Evolutionary conservation across 768 basidiomycete genomes (phyloP).

Genomic region (Lactarius deliciosus): DNA sequence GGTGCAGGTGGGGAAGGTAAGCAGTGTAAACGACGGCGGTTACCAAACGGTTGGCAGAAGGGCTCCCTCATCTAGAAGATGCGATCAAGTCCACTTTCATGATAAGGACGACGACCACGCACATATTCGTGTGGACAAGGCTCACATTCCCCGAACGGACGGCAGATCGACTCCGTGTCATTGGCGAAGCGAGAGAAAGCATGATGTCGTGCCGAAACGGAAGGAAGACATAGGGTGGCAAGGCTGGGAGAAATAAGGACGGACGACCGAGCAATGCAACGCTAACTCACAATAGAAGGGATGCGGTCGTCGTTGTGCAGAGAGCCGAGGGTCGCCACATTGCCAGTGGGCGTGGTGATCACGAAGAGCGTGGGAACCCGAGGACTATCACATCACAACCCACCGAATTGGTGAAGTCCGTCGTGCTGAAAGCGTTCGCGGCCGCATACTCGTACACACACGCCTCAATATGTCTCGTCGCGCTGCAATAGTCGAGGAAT

Average conservation of each 20-base stretch:
- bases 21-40: constrained; percentile 87
- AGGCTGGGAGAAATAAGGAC: constrained; percentile 13
- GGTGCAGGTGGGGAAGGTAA: constrained; percentile 36
- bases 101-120: constrained; percentile 25
- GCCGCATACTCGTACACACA: background rate
- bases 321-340: constrained; percentile 13
- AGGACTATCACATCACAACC: constrained; percentile 7
- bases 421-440: background rate
- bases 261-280: too few species aligned
- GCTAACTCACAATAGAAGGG: constrained; percentile 18
- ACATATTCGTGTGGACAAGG: constrained; percentile 46
- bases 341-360: constrained; percentile 2
- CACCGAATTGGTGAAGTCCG: constrained; percentile 1
- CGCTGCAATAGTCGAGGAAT: constrained; percentile 70
- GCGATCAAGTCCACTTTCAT: constrained; percentile 7
- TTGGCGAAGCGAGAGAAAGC: constrained; percentile 16
- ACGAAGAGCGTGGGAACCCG: constrained; percentile 26
- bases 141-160: constrained; percentile 39
- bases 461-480: constrained; percentile 60
- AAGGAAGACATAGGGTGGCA: constrained; percentile 14
- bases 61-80: constrained; percentile 69
- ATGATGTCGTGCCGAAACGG: constrained; percentile 15
- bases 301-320: constrained; percentile 7
- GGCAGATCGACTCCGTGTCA: constrained; percentile 30
- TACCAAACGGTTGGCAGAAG: constrained; percentile 95